Percentiles rank a stretch among this genome's conserved stretches.
Evolutionary conservation across 495 filamentous ascomycete species (phyloP).

Genomic region (Penicillium longicatenatum): DNA sequence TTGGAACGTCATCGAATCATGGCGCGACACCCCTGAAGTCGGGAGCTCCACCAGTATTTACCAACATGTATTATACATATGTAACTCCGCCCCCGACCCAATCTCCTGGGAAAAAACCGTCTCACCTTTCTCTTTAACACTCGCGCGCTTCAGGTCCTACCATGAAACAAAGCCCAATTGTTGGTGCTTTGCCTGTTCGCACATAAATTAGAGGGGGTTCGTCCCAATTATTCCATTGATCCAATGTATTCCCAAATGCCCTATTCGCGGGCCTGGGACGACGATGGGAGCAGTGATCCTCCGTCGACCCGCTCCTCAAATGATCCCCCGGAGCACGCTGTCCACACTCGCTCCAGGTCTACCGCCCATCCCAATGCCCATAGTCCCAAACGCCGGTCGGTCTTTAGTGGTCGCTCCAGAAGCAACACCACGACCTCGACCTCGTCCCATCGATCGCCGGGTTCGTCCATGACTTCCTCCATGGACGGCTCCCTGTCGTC

Average conservation of each 20-base stretch:
- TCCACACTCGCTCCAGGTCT: constrained; percentile 46
- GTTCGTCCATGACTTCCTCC: constrained; percentile 42
- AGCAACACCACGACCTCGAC: constrained; percentile 49
- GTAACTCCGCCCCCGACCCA: constrained; percentile 15
- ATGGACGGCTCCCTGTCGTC: constrained; percentile 28
- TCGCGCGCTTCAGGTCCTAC: constrained; percentile 6
- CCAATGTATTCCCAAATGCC: constrained; percentile 8
- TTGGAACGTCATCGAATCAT: constrained; percentile 10
- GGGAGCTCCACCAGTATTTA: background rate
- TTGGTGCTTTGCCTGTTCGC: constrained; percentile 11
- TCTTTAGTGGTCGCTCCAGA: constrained; percentile 46
- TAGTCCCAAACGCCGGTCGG: constrained; percentile 46
- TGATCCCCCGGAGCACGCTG: constrained; percentile 40
- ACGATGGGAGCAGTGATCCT: constrained; percentile 36
- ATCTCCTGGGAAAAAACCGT: constrained; percentile 7
- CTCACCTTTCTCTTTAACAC: background rate
- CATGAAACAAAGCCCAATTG: constrained; percentile 24
- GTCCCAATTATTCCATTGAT: background rate
- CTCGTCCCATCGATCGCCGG: constrained; percentile 40
- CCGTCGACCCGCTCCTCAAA: constrained; percentile 41
- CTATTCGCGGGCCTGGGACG: constrained; percentile 21
- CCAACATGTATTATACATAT: constrained; percentile 5
- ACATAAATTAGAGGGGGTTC: constrained; percentile 13
- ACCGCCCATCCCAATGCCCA: constrained; percentile 34
- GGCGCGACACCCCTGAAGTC: constrained; percentile 10